Percentiles rank a stretch among this genome's conserved stretches.
Conservation (phyloP, 1,284 basidiomycete genomes). For the Melanopsichium pennsylvanicum region DNA sequence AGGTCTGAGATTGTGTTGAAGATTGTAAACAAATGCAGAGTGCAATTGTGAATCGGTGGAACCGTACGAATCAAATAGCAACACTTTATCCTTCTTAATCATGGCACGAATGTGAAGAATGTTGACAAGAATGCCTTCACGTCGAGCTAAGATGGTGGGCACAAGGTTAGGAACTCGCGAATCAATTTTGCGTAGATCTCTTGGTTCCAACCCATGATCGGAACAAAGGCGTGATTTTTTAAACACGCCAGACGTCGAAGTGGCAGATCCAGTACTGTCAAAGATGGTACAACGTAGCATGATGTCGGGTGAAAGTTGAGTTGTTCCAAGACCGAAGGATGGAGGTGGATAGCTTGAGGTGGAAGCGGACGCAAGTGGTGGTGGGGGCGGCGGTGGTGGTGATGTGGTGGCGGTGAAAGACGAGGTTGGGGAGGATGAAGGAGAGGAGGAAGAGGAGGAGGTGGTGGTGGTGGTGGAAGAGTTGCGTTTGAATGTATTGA, state of each 20-base stretch:
- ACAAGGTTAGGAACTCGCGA: slow-evolving; percentile 91
- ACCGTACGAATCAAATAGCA: slow-evolving; percentile 78
- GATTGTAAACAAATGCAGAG: slow-evolving; percentile 59
- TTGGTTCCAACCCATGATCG: slow-evolving; percentile 87
- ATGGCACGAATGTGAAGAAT: slow-evolving; percentile 92
- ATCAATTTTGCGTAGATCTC: slow-evolving; percentile 96
- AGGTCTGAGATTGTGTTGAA: slow-evolving; percentile 54
- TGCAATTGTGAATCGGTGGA: slow-evolving; percentile 48
- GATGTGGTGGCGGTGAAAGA: not conserved
- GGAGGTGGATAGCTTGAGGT: not conserved
- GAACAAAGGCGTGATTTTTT: slow-evolving; percentile 85
- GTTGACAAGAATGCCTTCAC: slow-evolving; percentile 82
- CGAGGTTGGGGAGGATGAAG: not conserved
- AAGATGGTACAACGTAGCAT: slow-evolving; percentile 60
- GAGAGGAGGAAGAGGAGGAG: not conserved
- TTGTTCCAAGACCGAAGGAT: slow-evolving; percentile 30
- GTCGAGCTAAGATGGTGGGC: slow-evolving; percentile 85
- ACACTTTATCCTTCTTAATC: slow-evolving; percentile 88
- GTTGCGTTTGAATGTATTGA: too few relatives aligned
- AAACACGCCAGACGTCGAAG: slow-evolving; percentile 87
- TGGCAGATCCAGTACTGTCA: slow-evolving; percentile 70
- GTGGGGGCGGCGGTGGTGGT: not conserved
- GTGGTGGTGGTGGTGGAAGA: not conserved
- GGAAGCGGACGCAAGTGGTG: not conserved
- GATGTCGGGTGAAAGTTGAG: slow-evolving; percentile 52